phyloP scores from a whole-genome alignment of 2,329 filamentous ascomycete genomes.

The Epichloe elymi region DNA sequence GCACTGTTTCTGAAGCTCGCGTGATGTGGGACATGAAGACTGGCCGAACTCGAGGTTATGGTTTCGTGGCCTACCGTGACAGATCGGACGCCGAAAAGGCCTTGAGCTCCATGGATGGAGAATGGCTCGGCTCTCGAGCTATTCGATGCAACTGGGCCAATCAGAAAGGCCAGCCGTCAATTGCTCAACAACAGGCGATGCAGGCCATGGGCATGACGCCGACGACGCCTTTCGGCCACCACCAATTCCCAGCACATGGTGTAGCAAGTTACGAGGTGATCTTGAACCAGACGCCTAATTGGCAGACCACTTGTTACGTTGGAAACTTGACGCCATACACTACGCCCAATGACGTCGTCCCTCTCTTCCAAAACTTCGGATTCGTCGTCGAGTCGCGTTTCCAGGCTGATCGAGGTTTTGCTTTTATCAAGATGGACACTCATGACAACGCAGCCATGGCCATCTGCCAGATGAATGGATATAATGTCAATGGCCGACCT shows the following conservation, averaged over 20 bases:
- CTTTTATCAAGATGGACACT: slow-evolving; percentile 98
- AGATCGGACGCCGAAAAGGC: slow-evolving; percentile 90
- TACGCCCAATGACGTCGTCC: slow-evolving; percentile 90
- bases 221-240: slow-evolving; percentile 88
- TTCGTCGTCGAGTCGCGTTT: slow-evolving; percentile 96
- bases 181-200: slow-evolving; percentile 95
- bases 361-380: slow-evolving; percentile 96
- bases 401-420: slow-evolving; percentile 94
- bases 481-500: slow-evolving; percentile 93
- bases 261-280: slow-evolving; percentile 98
- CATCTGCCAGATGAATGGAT: slow-evolving; percentile 94
- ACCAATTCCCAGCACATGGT: slow-evolving; percentile 94
- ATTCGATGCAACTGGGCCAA: slow-evolving; percentile 99
- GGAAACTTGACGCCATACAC: slow-evolving; percentile 97
- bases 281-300: slow-evolving; percentile 82
- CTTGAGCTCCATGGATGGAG: slow-evolving; percentile 93
- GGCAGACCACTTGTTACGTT: slow-evolving; percentile 98
- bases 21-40: slow-evolving; percentile 99
- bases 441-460: slow-evolving; percentile 98
- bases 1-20: slow-evolving; percentile 88
- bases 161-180: slow-evolving; percentile 98
- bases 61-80: slow-evolving; percentile 94
- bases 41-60: slow-evolving; percentile 89
- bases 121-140: slow-evolving; percentile 95
- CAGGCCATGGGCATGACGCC: slow-evolving; percentile 96